phyloP scores from a whole-genome alignment of 345 rosid species.

The Brassica nigra region DNA sequence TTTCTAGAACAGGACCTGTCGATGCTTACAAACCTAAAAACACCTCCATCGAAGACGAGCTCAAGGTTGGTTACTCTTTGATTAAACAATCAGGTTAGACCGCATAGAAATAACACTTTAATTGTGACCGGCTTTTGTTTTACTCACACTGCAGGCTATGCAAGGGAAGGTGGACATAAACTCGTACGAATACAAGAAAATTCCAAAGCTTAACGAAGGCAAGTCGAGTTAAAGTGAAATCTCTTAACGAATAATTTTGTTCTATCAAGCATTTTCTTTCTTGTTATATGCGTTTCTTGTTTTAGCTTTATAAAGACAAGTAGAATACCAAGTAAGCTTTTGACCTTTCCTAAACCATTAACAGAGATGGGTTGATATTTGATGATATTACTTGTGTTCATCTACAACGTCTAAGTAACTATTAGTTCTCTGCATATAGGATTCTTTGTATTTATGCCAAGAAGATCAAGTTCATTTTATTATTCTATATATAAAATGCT shows the following conservation, averaged over 20 bases:
- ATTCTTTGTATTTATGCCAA: not conserved
- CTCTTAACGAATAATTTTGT: not conserved
- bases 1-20: conserved; percentile 81
- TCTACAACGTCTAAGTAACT: not conserved
- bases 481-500: not conserved
- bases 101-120: not conserved
- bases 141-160: conserved; percentile 53
- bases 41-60: conserved; percentile 78
- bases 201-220: conserved; percentile 76
- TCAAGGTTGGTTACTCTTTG: conserved; percentile 48
- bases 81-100: not conserved
- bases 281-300: conserved; percentile 7
- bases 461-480: not conserved
- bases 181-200: conserved; percentile 74
- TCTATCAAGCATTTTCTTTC: too few relatives aligned
- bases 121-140: not conserved
- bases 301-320: not conserved
- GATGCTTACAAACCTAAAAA: conserved; percentile 81
- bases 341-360: conserved; percentile 3
- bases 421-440: not conserved
- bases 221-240: conserved; percentile 34
- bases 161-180: conserved; percentile 79
- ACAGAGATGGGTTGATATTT: conserved; percentile 3
- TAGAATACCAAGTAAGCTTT: too few relatives aligned
- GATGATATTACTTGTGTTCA: not conserved